Evolutionary conservation across 768 basidiomycete genomes (phyloP).

Genomic region (Pleurotus tuber-regium): DNA sequence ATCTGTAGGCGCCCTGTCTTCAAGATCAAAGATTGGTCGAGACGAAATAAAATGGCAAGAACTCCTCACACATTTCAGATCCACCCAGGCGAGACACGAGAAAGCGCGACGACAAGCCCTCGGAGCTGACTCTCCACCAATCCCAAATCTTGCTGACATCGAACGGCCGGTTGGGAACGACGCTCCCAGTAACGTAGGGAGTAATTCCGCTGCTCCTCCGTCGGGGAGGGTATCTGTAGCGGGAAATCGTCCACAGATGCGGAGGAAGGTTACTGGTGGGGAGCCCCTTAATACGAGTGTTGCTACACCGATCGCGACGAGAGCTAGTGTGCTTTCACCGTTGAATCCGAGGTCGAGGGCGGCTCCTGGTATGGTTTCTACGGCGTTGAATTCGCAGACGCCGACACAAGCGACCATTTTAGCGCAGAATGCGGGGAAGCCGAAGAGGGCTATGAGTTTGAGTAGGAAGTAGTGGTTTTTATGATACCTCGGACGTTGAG

Average conservation of each 20-base stretch:
- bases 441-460: constrained; percentile 16
- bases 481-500: not conserved
- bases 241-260: constrained; percentile 43
- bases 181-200: constrained; percentile 19
- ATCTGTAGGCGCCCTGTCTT: constrained; percentile 34
- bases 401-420: not conserved
- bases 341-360: constrained; percentile 68
- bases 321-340: constrained; percentile 59
- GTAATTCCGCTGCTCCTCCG: constrained; percentile 16
- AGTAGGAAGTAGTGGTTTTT: constrained; percentile 16
- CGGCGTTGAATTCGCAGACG: not conserved
- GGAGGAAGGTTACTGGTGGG: constrained; percentile 65
- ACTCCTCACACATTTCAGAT: constrained; percentile 86
- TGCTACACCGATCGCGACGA: constrained; percentile 26
- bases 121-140: constrained; percentile 58
- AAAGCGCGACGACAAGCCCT: constrained; percentile 80
- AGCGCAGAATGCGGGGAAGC: constrained; percentile 1
- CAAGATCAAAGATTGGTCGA: constrained; percentile 74
- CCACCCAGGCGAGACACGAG: constrained; percentile 88
- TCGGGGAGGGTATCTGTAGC: constrained; percentile 25
- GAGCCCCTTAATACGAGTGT: constrained; percentile 23
- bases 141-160: constrained; percentile 45
- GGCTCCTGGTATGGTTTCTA: constrained; percentile 34
- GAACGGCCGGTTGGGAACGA: constrained; percentile 36
- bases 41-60: constrained; percentile 99